Evolutionary conservation across 2,329 filamentous ascomycete genomes (phyloP), one percentile per base, ranked within the genome.

Genomic region (Stagonosporopsis cucurbitacearum): DNA sequence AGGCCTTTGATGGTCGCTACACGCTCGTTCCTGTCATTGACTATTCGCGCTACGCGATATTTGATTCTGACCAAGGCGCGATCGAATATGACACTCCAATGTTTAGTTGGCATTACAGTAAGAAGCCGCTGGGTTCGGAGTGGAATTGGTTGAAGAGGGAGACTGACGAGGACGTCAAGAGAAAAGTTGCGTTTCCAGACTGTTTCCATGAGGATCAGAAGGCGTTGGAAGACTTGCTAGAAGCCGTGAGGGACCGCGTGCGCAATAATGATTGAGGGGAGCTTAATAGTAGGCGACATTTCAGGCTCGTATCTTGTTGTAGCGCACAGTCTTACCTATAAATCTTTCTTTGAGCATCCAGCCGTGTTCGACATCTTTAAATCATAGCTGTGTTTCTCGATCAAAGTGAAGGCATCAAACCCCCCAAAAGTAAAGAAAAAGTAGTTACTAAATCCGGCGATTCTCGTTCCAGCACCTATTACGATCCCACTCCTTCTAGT

Each of bases 201-300:
- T 55, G 52, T 32, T n/a, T 32, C 19, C 35, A 30, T 19, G 52
- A 55, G 12, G 52, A 55, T 30, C 46, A 46, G n/a, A 46, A 41
- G n/a, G 41, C 52, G 17, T 37, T 55, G 35, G 22, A 46, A 0
- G 20, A 17, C 1, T 2, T 55, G 40, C 41, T 46, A 2, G 15
- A 12, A 5, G 26, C 4, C 6, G 4, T 39, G 19, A 45, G 35
- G 15, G 25, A 20, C 7, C n/a, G 35, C 17, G n/a, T 4, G 17
- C 19, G 35, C 13, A 37, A 8, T 20, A 6, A 17, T 19, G 19
- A 17, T 20, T 17, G 17, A 19, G n/a, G n/a, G n/a, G n/a, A n/a
- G n/a, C n/a, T n/a, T n/a, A n/a, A n/a, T n/a, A n/a, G n/a, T n/a
- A n/a, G n/a, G n/a, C n/a, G n/a, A n/a, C n/a, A n/a, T n/a, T n/a